Base-by-base conservation (phyloP, 176 grass and related monocot genomes). In the Echinochloa phyllopogon region DNA sequence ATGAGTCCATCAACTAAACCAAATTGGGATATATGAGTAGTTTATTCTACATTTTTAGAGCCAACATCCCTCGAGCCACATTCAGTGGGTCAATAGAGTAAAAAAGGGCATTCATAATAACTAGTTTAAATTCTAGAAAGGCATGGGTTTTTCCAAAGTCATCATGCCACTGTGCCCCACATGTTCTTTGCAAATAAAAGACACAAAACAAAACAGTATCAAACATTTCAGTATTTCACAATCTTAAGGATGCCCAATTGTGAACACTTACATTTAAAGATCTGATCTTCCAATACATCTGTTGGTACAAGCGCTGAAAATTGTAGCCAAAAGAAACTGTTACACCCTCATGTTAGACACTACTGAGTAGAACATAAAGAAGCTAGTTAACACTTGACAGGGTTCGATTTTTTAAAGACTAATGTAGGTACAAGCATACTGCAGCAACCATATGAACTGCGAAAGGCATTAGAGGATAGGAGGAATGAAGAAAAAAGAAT, bases 281-380 rank as follows among this genome's bases (percentile, higher is more conserved):
- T 85, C 87, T 95, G 73, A 95, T 80, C 87, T 98, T 98, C 78
- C 83, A 95, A 70, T 95, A 86, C 91, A 98, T 92, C 65, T 95
- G 89, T 57, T 94, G 93, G 81, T 91, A 95, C 64, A 98, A 67
- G 52, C 81, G 89, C 96, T 98, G 89, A 89, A 93, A 91, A 91
- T 65, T 76, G 44, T 47, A 52, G 76, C 10, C 63, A 86, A 83
- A 72, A 64, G 13, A 39, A 59, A 81, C 24, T 48, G 38, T 88
- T 58, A 41, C 10, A 84, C 63, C 33, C 27, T 80, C 20, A 51
- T 69, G 38, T 74, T 67, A 77, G 82, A 59, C 33, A 58, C 29
- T 16, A 58, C 29, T 16, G 21, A 38, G 48, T 12, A 65, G 43
- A 23, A 43, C 4, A 72, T 81, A 75, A 79, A 76, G 6, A 53